Evolutionary conservation across 2,329 filamentous ascomycete genomes (phyloP).

Genomic region (Leptographium lundbergii): DNA sequence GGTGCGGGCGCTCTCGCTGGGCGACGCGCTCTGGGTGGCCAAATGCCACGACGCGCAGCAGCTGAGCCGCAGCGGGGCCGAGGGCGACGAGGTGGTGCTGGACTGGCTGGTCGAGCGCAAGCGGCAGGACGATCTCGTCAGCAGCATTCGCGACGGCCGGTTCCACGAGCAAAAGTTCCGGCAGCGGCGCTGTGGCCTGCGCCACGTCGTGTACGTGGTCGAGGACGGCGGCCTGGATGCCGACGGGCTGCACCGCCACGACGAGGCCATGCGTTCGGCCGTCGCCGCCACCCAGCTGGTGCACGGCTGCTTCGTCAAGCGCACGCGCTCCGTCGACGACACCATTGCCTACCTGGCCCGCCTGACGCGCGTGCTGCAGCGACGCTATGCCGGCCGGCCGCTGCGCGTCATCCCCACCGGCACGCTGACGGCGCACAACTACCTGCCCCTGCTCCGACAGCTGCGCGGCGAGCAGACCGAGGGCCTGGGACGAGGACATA

Average conservation of each 20-base stretch:
- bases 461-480: conserved; percentile 28
- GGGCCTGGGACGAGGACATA: too few relatives aligned
- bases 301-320: conserved; percentile 67
- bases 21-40: conserved; percentile 70
- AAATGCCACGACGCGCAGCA: conserved; percentile 50
- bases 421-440: conserved; percentile 50
- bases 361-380: conserved; percentile 57
- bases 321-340: conserved; percentile 63
- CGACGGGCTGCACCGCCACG: conserved; percentile 40
- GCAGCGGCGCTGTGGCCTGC: conserved; percentile 57
- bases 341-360: conserved; percentile 62
- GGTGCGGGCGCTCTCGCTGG: conserved; percentile 57
- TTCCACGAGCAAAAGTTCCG: conserved; percentile 81
- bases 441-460: conserved; percentile 49
- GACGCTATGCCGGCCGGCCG: conserved; percentile 45
- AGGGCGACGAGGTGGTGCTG: conserved; percentile 59
- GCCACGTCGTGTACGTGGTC: conserved; percentile 66
- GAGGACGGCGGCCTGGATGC: conserved; percentile 56
- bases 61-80: conserved; percentile 41
- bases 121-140: conserved; percentile 65
- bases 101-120: conserved; percentile 77
- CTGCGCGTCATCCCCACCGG: conserved; percentile 54
- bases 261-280: conserved; percentile 57
- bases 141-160: conserved; percentile 69
- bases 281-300: conserved; percentile 69